A percentile compares a stretch with the other conserved stretches of the same genome.
Conservation (phyloP, 1,284 basidiomycete genomes). For the Pisolithus thermaeus region DNA sequence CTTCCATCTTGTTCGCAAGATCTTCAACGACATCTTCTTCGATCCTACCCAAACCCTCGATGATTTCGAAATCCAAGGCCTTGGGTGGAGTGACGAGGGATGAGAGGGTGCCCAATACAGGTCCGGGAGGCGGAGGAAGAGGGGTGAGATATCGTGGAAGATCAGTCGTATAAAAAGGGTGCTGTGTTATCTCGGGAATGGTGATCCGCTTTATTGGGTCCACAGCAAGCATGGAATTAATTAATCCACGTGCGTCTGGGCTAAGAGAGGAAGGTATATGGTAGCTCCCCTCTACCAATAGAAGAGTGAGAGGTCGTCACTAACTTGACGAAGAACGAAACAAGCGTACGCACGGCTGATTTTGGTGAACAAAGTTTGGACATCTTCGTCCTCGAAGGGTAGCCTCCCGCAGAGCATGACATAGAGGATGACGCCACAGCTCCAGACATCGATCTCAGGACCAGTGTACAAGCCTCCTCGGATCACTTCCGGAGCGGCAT, state of each 20-base stretch:
- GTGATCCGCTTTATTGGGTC: slow-evolving; percentile 93
- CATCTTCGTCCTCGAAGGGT: slow-evolving; percentile 94
- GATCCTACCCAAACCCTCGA: slow-evolving; percentile 81
- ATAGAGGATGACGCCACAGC: slow-evolving; percentile 91
- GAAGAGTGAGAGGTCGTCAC: slow-evolving; percentile 3
- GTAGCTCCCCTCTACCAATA: slow-evolving; percentile 69
- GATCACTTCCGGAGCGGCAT: slow-evolving; percentile 95
- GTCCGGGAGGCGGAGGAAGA: slow-evolving; percentile 74
- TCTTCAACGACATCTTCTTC: slow-evolving; percentile 89
- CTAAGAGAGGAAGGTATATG: slow-evolving; percentile 78
- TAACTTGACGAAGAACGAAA: background rate
- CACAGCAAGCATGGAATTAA: slow-evolving; percentile 83
- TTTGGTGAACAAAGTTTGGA: slow-evolving; percentile 87
- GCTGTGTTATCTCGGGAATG: slow-evolving; percentile 81
- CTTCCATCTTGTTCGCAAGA: slow-evolving; percentile 68
- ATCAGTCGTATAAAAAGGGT: slow-evolving; percentile 84
- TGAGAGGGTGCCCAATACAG: slow-evolving; percentile 66
- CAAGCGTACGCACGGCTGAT: slow-evolving; percentile 73
- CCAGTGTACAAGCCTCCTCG: slow-evolving; percentile 89
- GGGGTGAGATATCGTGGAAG: slow-evolving; percentile 86
- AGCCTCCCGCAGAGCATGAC: slow-evolving; percentile 91
- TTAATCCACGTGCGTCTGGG: slow-evolving; percentile 69
- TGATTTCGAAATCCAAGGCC: slow-evolving; percentile 66
- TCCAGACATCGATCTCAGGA: slow-evolving; percentile 98
- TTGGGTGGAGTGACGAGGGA: slow-evolving; percentile 63